phyloP scores from a whole-genome alignment of 2,329 filamentous ascomycete species.

The Microcera coccophila region DNA sequence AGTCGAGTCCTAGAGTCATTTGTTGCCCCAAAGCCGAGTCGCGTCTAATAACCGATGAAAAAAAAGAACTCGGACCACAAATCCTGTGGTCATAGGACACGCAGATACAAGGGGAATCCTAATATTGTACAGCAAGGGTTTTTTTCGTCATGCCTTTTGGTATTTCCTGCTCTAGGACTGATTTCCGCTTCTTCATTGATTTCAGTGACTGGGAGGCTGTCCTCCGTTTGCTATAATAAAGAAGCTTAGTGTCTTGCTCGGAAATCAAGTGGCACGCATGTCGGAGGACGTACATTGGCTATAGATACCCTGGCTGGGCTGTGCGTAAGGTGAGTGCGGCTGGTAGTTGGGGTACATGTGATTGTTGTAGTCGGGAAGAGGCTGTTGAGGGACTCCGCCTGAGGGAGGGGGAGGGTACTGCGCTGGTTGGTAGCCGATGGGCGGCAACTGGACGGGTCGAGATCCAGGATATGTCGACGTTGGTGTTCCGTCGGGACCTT shows the following conservation, averaged over 20 bases:
- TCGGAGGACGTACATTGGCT: slow-evolving; percentile 48
- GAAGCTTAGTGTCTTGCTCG: too few species aligned
- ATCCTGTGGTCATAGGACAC: slow-evolving; percentile 1
- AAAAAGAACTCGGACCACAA: slow-evolving; percentile 1
- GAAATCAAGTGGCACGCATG: slow-evolving; percentile 4
- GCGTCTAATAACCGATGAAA: not conserved
- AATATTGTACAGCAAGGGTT: slow-evolving; percentile 29
- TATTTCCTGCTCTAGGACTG: slow-evolving; percentile 26
- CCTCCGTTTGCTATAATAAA: slow-evolving; percentile 34
- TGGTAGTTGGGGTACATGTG: slow-evolving; percentile 57
- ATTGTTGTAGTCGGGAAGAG: slow-evolving; percentile 53
- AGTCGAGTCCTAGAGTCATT: not conserved
- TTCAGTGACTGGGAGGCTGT: slow-evolving; percentile 33
- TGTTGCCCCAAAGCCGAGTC: not conserved
- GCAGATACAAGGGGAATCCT: slow-evolving; percentile 12
- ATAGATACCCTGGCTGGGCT: slow-evolving; percentile 56
- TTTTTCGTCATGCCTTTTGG: slow-evolving; percentile 27
- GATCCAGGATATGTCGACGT: slow-evolving; percentile 55
- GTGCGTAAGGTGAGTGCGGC: slow-evolving; percentile 56
- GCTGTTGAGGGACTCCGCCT: slow-evolving; percentile 48
- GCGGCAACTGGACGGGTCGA: slow-evolving; percentile 63
- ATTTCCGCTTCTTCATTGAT: slow-evolving; percentile 10
- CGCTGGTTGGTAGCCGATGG: slow-evolving; percentile 66
- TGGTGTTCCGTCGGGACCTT: slow-evolving; percentile 39
- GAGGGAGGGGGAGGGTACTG: slow-evolving; percentile 64